Evolutionary conservation across 345 rosid genomes (phyloP), one percentile per base, ranked within the genome.

Genomic region (Gossypium arboreum): DNA sequence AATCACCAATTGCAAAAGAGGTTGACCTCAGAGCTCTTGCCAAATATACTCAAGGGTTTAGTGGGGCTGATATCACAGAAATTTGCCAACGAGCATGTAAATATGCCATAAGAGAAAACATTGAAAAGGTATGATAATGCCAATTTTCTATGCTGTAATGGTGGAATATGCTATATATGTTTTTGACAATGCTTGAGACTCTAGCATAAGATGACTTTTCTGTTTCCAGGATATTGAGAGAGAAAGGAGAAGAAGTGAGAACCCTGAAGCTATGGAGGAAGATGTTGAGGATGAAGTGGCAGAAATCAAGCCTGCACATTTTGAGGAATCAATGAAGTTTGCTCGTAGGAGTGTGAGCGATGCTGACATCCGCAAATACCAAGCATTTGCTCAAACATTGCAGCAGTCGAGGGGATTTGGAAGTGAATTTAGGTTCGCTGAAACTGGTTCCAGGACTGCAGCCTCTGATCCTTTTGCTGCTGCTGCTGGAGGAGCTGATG

Each of bases 201-300:
- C 3, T 41, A 39, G 65, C 4, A 13, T 13, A 58, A 24, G 9
- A 25, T 18, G 3, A 1, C 51, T 60, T 63, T 29, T 34, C 4
- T 22, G 27, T 71, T 74, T 76, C n/a, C 80, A 93, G 97, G 98
- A 94, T 76, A 92, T 92, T 50, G 98, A 94, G 83, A 90, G 79
- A 83, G 98, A 90, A 82, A 91, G 90, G 81, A 90, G 93, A 73
- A 81, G 86, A 73, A 85, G 85, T 59, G 91, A 84, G 50, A 90
- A 92, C 85, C 97, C 97, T 2, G 98, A 94, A 80, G 96, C 98
- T 0, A 94, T 94, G 97, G 96, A 94, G 82, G 97, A 94, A 84
- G 98, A 92, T 68, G 76, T 83, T 0, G 91, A 83, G 74, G 94
- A 94, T 66, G 98, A 92, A 13, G 86, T 92, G 72, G 79, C 98